Evolutionary conservation across 371 early-diverging fungal genomes (phyloP), one percentile per base, ranked within the genome.

Genomic region (Smittium culicis): DNA sequence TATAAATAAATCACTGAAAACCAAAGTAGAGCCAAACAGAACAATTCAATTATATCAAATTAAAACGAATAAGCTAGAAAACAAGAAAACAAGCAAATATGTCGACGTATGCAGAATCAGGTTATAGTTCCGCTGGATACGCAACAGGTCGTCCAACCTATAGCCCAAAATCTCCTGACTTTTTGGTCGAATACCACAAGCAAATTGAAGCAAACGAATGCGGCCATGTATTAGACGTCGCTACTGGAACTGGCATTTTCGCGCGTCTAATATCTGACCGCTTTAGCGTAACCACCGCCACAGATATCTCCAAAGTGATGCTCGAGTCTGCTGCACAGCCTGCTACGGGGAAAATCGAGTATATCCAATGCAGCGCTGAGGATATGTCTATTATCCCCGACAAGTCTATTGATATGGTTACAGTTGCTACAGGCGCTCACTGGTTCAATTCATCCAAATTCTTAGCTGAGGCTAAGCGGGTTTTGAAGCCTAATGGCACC

Each of bases 401-500:
- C 0, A 57, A 61, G 31, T 70, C 75, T 1, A 69, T 85, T 16
- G 87, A 87, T 68, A 59, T 86, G 66, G 56, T 87, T 20, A 83
- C 85, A 0, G 78, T 81, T 1, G 83, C 81, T 25, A 80, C 83
- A 55, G 84, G 84, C 0, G 79, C 82, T 63, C 86, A 86, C 66
- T 88, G 87, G 86, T 83, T 88, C 65, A 76, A 85, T n/a, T 72
- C 80, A 24, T 74, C 73, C 1, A 30, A 70, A 1, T 87, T 87
- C 70, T 82, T 82, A 57, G 67, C 73, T 11, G 86, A 87, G 70
- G 79, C 79, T 20, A 79, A 79, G 61, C 83, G 87, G 11, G 82
- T 86, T n/a, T 78, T 89, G 33, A 81, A 80, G 33, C 84, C 83
- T 30, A 70, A 72, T 2, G 89, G 89, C 17, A 86, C 87, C 0